Conservation (phyloP, 768 basidiomycete species). For the Lentinula lateritia region DNA sequence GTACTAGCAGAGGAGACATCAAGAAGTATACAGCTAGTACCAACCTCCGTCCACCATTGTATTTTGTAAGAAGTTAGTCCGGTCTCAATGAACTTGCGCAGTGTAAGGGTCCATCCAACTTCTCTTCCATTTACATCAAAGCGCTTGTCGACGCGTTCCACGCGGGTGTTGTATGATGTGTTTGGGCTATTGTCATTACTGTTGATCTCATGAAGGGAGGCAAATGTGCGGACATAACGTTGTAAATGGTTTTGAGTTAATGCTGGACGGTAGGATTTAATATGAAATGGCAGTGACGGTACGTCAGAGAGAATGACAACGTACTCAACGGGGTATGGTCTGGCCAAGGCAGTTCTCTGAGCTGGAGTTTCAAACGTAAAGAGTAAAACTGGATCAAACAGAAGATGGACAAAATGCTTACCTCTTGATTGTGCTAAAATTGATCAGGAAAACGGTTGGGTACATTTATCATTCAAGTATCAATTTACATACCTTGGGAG, state of each 20-base stretch:
- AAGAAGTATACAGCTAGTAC: constrained; percentile 2
- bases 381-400: neutral
- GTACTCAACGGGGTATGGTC: constrained; percentile 26
- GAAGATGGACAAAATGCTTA: neutral
- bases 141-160: constrained; percentile 38
- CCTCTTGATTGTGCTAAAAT: constrained; percentile 10
- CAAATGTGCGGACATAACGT: constrained; percentile 36
- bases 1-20: neutral
- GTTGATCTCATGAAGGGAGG: constrained; percentile 35
- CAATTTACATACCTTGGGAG: constrained; percentile 22
- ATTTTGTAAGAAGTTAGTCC: constrained; percentile 18
- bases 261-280: constrained; percentile 13
- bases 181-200: constrained; percentile 34
- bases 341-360: constrained; percentile 27
- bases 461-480: neutral
- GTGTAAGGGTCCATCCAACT: constrained; percentile 28
- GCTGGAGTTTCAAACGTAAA: constrained; percentile 11
- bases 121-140: constrained; percentile 21
- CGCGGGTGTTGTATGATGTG: constrained; percentile 40
- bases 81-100: constrained; percentile 23
- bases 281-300: neutral
- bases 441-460: neutral
- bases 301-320: constrained; percentile 2
- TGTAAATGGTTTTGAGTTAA: constrained; percentile 27
- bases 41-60: constrained; percentile 32